Evolutionary conservation across 768 basidiomycete species (phyloP).

Genomic region (Harrya chromipes): DNA sequence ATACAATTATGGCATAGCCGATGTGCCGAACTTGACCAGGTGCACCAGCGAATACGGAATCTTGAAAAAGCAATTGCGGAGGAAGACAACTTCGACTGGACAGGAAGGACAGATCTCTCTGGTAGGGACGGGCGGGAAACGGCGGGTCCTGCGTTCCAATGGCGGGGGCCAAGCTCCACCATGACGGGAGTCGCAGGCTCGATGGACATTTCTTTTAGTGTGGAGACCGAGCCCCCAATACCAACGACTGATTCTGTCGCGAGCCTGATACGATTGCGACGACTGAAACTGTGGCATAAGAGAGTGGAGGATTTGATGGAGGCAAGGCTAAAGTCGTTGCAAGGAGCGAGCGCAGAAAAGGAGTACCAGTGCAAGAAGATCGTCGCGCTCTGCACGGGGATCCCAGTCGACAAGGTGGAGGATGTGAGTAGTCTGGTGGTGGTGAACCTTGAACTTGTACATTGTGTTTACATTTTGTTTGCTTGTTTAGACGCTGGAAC

Average conservation of each 20-base stretch:
- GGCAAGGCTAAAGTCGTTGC: constrained; percentile 62
- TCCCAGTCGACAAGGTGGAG: constrained; percentile 86
- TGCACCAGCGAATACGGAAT: constrained; percentile 78
- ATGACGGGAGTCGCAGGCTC: constrained; percentile 62
- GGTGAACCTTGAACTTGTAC: constrained; percentile 10
- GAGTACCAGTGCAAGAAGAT: constrained; percentile 91
- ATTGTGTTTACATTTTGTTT: constrained; percentile 27
- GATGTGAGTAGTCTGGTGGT: constrained; percentile 55
- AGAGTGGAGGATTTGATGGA: constrained; percentile 74
- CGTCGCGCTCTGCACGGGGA: constrained; percentile 83
- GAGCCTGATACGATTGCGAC: constrained; percentile 65
- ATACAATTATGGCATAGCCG: constrained; percentile 72
- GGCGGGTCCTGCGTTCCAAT: constrained; percentile 59
- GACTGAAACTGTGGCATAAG: constrained; percentile 81
- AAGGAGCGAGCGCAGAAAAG: constrained; percentile 82
- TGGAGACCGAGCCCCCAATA: constrained; percentile 72
- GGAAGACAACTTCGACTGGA: constrained; percentile 87
- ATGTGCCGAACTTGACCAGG: constrained; percentile 76
- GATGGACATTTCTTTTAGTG: constrained; percentile 58
- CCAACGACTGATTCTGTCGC: constrained; percentile 56
- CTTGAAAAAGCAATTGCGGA: constrained; percentile 74
- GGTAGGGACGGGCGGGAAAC: constrained; percentile 37
- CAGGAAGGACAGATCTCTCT: constrained; percentile 60
- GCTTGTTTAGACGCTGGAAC: constrained; percentile 68
- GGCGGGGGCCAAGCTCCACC: constrained; percentile 64